Base-by-base conservation (phyloP, 129 eudicot genomes). In the Ambrosia trifida region DNA sequence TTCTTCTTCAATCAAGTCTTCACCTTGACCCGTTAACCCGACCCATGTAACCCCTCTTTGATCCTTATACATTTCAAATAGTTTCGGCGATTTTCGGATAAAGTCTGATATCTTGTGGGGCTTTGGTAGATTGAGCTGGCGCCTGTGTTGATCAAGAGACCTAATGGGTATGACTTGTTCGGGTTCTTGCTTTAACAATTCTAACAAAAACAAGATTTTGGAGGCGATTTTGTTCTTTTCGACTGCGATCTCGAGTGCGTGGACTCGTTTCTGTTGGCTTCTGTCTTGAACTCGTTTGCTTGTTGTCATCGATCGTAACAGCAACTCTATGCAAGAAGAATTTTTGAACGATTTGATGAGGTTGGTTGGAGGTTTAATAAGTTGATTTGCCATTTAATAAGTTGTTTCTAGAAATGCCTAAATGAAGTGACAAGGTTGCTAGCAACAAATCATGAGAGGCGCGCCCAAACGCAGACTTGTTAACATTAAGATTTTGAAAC, bases 201-300 rank as follows among this genome's bases (percentile, higher is more conserved):
- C 97, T 67, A 94, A 65, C 40, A 94, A 13, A 49, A 82, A 74
- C 31, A 90, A 61, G 73, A 87, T 82, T 76, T 94, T 94, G 33
- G 93, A 85, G 74, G 83, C 66, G 51, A 87, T 83, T 80, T 89
- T 94, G 89, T 85, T 82, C 60, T 82, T 89, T 66, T 94, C 96
- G 0, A 85, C 83, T 6, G 78, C 91, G 8, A 89, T 69, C 81
- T 94, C 98, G 0, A 94, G 98, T 41, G 84, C 86, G 44, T 87
- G 92, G 32, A 94, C 82, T 47, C 97, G 85, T 64, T 89, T 89
- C 62, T 85, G 85, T 83, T 76, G 83, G 92, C 97, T 94, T 36
- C 98, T 82, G 74, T 94, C 97, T 82, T 87, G 90, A 13, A 94
- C 98, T 53, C 96, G 83, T 69, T 78, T 94, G 85, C 90, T 78